phyloP scores from a whole-genome alignment of 2,329 filamentous ascomycete genomes.

The Fusarium mangiferae region DNA sequence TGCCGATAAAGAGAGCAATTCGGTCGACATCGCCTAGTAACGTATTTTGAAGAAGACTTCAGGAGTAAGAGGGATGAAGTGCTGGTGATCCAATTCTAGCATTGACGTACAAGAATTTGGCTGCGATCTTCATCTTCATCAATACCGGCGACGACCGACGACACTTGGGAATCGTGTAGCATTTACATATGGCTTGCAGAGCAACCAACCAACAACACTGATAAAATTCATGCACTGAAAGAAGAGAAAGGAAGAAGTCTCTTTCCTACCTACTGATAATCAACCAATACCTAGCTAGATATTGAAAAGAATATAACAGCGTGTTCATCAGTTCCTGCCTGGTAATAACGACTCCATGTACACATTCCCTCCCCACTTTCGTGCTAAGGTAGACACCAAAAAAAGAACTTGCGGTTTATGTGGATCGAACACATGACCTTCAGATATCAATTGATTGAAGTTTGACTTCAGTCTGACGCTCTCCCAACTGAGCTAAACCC shows the following conservation, averaged over 20 bases:
- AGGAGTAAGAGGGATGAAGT: background rate
- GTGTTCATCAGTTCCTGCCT: background rate
- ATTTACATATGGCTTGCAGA: background rate
- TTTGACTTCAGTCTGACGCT: slow-evolving; percentile 41
- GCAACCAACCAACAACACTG: too few species aligned
- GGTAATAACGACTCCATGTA: background rate
- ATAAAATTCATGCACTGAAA: background rate
- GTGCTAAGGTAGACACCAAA: slow-evolving; percentile 36
- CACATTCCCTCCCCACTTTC: slow-evolving; percentile 52
- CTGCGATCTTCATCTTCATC: background rate
- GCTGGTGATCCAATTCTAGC: background rate
- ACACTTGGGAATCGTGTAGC: background rate
- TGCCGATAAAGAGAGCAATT: background rate
- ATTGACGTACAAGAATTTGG: background rate
- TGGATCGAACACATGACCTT: slow-evolving; percentile 48
- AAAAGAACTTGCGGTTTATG: slow-evolving; percentile 41
- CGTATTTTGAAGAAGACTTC: fast-evolving
- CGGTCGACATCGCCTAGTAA: too few species aligned
- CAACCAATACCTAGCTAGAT: background rate
- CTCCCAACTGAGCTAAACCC: slow-evolving; percentile 48
- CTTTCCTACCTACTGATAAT: fast-evolving
- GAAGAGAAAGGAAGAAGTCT: background rate
- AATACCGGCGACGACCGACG: background rate
- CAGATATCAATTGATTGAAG: slow-evolving; percentile 43
- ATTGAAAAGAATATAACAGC: background rate